Percentiles rank a stretch among this genome's conserved stretches.
These are phyloP conservation scores for Saccharomycopsis capsularis DNA, from an alignment of 805 yeast genomes.

Conservation along the genomic window DNA sequence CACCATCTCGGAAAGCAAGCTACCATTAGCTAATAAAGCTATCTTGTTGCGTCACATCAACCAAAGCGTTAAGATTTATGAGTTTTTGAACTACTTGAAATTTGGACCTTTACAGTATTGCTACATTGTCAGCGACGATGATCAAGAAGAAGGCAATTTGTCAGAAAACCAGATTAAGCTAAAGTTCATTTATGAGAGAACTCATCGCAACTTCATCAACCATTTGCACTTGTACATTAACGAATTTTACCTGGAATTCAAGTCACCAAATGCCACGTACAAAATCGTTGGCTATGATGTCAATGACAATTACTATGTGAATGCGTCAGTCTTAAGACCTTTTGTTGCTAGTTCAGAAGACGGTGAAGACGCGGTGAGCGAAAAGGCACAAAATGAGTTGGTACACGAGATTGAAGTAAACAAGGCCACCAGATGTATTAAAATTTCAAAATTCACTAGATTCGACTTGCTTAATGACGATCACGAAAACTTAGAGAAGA, in stretches of 20 bases:
- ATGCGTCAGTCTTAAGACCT: constrained; percentile 2
- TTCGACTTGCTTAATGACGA: constrained; percentile 20
- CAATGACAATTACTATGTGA: constrained; percentile 10
- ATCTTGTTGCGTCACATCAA: constrained; percentile 15
- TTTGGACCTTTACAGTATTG: constrained; percentile 22
- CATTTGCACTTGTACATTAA: constrained; percentile 17
- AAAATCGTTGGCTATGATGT: constrained; percentile 13
- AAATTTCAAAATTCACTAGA: constrained; percentile 14
- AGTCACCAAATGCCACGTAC: constrained; percentile 16
- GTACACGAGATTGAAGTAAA: constrained; percentile 14
- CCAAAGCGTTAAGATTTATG: constrained; percentile 11
- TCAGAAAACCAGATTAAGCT: constrained; percentile 14
- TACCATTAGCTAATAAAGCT: constrained; percentile 13
- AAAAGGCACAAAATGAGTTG: no score
- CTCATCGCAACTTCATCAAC: constrained; percentile 18
- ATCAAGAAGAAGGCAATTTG: background rate
- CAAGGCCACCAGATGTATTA: constrained; percentile 19
- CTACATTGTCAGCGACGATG: background rate
- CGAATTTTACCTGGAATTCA: constrained; percentile 19
- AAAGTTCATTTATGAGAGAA: constrained; percentile 19
- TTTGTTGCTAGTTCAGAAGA: background rate
- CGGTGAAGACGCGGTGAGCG: constrained; percentile 10
- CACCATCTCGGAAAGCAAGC: background rate
- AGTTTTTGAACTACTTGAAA: constrained; percentile 19
- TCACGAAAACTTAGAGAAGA: constrained; percentile 21